A percentile compares a stretch with the other conserved stretches of the same genome.
phyloP scores from a whole-genome alignment of 208 protist species.

The Wallacemonas sp. region DNA sequence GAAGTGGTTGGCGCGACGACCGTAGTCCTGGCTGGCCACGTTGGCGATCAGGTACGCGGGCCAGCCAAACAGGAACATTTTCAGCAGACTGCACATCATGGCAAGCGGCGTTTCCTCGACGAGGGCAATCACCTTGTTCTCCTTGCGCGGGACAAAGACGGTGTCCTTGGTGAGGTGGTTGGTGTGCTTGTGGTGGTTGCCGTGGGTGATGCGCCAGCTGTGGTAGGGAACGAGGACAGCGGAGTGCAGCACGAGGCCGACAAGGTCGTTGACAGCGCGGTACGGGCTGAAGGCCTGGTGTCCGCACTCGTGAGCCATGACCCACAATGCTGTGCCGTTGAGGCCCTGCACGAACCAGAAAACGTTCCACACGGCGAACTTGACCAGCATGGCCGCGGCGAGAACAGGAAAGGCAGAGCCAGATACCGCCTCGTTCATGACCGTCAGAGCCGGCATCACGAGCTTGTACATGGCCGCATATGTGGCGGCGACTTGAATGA shows the following conservation, averaged over 20 bases:
- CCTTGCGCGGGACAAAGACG: constrained; percentile 76
- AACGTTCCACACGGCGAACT: constrained; percentile 47
- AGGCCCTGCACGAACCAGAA: constrained; percentile 89
- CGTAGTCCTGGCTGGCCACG: constrained; percentile 72
- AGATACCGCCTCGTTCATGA: constrained; percentile 21
- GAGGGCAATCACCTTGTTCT: constrained; percentile 54
- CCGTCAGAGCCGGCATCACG: constrained; percentile 29
- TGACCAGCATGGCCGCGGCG: constrained; percentile 19
- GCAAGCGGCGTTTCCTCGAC: constrained; percentile 69
- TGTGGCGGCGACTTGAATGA: constrained; percentile 47
- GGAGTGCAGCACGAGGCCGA: constrained; percentile 92
- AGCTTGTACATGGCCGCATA: constrained; percentile 56
- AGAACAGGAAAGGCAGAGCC: constrained; percentile 1
- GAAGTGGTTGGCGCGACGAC: constrained; percentile 77
- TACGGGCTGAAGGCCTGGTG: constrained; percentile 90
- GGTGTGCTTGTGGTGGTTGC: constrained; percentile 94
- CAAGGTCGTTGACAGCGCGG: constrained; percentile 78
- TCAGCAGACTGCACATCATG: constrained; percentile 38
- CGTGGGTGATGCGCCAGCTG: constrained; percentile 92
- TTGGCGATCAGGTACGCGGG: constrained; percentile 85
- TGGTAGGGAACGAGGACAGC: constrained; percentile 92
- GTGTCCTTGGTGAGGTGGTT: constrained; percentile 93
- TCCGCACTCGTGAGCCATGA: constrained; percentile 95
- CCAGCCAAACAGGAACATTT: constrained; percentile 90
- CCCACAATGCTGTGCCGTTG: constrained; percentile 89